These are phyloP conservation scores for Guyanaporus albipodus DNA, from an alignment of 768 basidiomycete species.

Conservation along the genomic window DNA sequence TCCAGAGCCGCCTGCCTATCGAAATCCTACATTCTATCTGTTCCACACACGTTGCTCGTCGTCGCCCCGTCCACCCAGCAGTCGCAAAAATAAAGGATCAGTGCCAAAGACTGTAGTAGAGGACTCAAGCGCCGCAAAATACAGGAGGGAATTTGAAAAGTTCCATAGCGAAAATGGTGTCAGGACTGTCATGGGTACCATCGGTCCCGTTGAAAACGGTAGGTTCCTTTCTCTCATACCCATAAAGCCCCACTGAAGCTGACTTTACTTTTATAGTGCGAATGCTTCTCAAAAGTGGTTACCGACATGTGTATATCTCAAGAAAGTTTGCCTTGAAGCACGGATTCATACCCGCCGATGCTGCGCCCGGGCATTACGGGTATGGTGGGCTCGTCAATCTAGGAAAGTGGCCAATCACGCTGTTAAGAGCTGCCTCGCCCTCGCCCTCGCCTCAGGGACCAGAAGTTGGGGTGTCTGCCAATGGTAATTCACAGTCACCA, in stretches of 20 bases:
- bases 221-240: conserved; percentile 15
- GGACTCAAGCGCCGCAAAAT: conserved; percentile 52
- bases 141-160: conserved; percentile 74
- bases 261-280: conserved; percentile 49
- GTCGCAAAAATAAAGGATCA: conserved; percentile 39
- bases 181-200: conserved; percentile 83
- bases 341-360: conserved; percentile 83
- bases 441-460: not conserved
- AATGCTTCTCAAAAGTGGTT: conserved; percentile 91
- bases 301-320: conserved; percentile 93
- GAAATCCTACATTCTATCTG: conserved; percentile 68
- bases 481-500: not conserved
- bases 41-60: conserved; percentile 36
- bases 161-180: conserved; percentile 94
- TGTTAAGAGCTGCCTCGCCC: conserved; percentile 32
- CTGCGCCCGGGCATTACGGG: conserved; percentile 89
- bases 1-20: conserved; percentile 58
- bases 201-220: conserved; percentile 90
- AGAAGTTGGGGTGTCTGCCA: not conserved
- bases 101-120: conserved; percentile 24
- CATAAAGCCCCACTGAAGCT: not conserved
- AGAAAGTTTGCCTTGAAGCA: conserved; percentile 86
- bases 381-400: conserved; percentile 86
- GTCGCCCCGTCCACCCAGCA: conserved; percentile 34
- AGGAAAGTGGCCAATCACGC: conserved; percentile 83